These are phyloP conservation scores for Cadophora luteo-olivacea DNA, from an alignment of 2,329 filamentous ascomycete genomes.

Conservation along the genomic window DNA sequence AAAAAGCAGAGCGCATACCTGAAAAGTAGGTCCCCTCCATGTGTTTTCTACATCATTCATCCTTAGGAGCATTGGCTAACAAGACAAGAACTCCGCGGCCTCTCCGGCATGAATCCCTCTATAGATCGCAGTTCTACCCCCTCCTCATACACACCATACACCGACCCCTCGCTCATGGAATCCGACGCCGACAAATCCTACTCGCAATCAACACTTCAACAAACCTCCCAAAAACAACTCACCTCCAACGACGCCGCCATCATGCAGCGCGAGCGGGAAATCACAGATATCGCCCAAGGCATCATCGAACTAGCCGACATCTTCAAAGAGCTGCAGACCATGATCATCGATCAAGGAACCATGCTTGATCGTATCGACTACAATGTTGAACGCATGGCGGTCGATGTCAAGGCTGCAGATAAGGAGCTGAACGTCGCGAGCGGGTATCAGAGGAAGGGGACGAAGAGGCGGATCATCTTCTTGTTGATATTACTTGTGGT, in stretches of 20 bases:
- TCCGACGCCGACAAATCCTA: conserved; percentile 93
- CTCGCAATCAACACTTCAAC: conserved; percentile 86
- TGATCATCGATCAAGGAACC: conserved; percentile 93
- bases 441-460: conserved; percentile 85
- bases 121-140: conserved; percentile 63
- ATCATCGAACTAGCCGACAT: conserved; percentile 98
- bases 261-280: conserved; percentile 91
- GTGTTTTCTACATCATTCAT: no score
- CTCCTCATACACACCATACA: conserved; percentile 62
- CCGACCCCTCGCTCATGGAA: conserved; percentile 87
- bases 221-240: conserved; percentile 68
- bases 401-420: conserved; percentile 89
- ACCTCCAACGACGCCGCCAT: conserved; percentile 85
- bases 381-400: conserved; percentile 95
- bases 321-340: conserved; percentile 93
- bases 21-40: conserved; percentile 69
- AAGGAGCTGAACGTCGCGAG: conserved; percentile 90
- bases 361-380: conserved; percentile 96
- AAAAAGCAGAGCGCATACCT: conserved; percentile 98
- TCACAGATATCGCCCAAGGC: conserved; percentile 96
- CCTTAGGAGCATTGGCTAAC: conserved; percentile 34
- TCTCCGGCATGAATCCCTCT: conserved; percentile 65
- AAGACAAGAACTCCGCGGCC: conserved; percentile 71
- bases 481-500: conserved; percentile 84
- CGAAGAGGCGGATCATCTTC: conserved; percentile 91